Evolutionary conservation across 768 basidiomycete species (phyloP).

Genomic region (Mycena olivaceomarginata): DNA sequence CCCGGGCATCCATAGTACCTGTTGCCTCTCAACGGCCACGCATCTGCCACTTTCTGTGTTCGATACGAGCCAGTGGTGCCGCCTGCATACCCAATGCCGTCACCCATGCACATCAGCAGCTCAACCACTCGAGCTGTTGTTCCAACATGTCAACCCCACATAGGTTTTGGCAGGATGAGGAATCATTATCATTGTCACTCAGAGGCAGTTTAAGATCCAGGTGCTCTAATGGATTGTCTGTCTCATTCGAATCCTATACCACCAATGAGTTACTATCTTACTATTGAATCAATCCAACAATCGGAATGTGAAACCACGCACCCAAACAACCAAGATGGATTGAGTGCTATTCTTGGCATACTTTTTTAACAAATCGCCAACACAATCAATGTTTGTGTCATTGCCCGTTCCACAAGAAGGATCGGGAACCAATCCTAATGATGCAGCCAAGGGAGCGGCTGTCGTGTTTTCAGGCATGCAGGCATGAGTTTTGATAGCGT

Average conservation of each 20-base stretch:
- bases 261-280: neutral
- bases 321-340: constrained; percentile 10
- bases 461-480: constrained; percentile 4
- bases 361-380: constrained; percentile 9
- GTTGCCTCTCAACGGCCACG: too few relatives aligned
- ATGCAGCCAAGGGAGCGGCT: constrained; percentile 8
- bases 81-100: too few relatives aligned
- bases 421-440: constrained; percentile 10
- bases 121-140: too few relatives aligned
- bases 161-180: neutral
- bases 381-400: neutral
- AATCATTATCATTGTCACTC: constrained; percentile 3
- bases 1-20: too few relatives aligned
- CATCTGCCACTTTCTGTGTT: too few relatives aligned
- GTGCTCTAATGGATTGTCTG: neutral
- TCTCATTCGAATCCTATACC: constrained; percentile 9
- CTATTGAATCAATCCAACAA: constrained; percentile 11
- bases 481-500: constrained; percentile 4
- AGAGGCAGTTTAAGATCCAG: constrained; percentile 4
- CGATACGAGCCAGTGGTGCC: too few relatives aligned
- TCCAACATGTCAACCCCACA: too few relatives aligned
- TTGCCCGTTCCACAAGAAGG: constrained; percentile 7
- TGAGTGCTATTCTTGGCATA: constrained; percentile 1
- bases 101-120: too few relatives aligned
- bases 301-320: constrained; percentile 5